Evolutionary conservation across 2,329 filamentous ascomycete species (phyloP).

Genomic region (Albifimbria verrucaria): DNA sequence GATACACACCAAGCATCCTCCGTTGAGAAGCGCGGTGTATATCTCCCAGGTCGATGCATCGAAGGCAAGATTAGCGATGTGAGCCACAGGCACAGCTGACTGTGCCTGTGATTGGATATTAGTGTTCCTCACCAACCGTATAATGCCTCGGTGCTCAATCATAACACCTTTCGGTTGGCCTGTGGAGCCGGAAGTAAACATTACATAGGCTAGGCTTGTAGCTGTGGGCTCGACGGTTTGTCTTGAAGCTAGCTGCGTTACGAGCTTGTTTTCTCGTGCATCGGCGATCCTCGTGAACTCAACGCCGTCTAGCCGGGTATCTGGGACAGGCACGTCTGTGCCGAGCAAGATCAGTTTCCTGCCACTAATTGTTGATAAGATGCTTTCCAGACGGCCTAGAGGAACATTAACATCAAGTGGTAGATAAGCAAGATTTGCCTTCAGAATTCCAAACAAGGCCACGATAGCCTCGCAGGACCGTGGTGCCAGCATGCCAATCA

Average conservation of each 20-base stretch:
- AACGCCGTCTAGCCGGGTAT: constrained; percentile 1
- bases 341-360: constrained; percentile 13
- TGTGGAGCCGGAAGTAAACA: constrained; percentile 20
- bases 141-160: background rate
- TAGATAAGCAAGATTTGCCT: constrained; percentile 31
- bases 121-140: constrained; percentile 1
- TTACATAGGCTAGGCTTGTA: constrained; percentile 14
- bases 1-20: constrained; percentile 8
- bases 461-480: constrained; percentile 13
- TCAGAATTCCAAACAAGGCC: constrained; percentile 59
- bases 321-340: constrained; percentile 1
- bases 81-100: constrained; percentile 4
- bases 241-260: background rate
- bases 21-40: constrained; percentile 10
- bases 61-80: constrained; percentile 17
- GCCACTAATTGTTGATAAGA: constrained; percentile 11
- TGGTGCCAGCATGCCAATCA: constrained; percentile 14
- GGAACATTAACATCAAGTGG: constrained; percentile 16
- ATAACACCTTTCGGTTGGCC: constrained; percentile 17
- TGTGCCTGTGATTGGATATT: background rate
- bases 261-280: background rate
- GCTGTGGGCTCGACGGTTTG: background rate
- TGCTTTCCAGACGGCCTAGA: constrained; percentile 11
- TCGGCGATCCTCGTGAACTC: constrained; percentile 8
- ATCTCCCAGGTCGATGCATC: constrained; percentile 17